Conservation (phyloP, 768 basidiomycete genomes). For the Hypholoma fasciculare region DNA sequence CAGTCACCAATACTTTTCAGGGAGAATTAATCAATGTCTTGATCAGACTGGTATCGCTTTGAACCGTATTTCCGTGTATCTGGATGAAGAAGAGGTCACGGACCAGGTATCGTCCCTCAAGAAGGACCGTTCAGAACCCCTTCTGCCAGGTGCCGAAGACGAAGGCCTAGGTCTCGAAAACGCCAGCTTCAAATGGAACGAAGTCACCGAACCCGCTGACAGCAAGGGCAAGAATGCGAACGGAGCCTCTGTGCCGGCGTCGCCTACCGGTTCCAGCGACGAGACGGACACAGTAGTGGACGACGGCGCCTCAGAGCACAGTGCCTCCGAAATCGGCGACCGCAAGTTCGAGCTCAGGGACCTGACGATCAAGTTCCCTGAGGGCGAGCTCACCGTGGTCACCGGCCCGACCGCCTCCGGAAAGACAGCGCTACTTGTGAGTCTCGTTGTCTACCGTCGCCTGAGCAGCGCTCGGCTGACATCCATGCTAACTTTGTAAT, state of each 20-base stretch:
- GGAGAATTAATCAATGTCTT: too few species aligned
- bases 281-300: slow-evolving; percentile 23
- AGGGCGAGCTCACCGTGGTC: slow-evolving; percentile 67
- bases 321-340: slow-evolving; percentile 31
- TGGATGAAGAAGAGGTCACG: slow-evolving; percentile 70
- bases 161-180: slow-evolving; percentile 56
- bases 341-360: slow-evolving; percentile 68
- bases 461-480: neutral
- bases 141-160: slow-evolving; percentile 29
- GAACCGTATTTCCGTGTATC: slow-evolving; percentile 65
- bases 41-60: slow-evolving; percentile 59
- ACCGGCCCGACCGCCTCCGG: slow-evolving; percentile 83
- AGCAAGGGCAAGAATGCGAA: slow-evolving; percentile 22
- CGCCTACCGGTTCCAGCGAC: slow-evolving; percentile 16
- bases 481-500: neutral
- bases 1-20: neutral
- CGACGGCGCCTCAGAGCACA: slow-evolving; percentile 18
- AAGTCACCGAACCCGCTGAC: slow-evolving; percentile 34
- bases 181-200: slow-evolving; percentile 65
- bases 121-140: slow-evolving; percentile 28
- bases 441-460: slow-evolving; percentile 16
- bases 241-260: slow-evolving; percentile 2
- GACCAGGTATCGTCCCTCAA: slow-evolving; percentile 70
- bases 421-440: slow-evolving; percentile 75
- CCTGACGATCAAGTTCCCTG: slow-evolving; percentile 69